Evolutionary conservation across 495 filamentous ascomycete species (phyloP).

Genomic region (Xylaria scruposa): DNA sequence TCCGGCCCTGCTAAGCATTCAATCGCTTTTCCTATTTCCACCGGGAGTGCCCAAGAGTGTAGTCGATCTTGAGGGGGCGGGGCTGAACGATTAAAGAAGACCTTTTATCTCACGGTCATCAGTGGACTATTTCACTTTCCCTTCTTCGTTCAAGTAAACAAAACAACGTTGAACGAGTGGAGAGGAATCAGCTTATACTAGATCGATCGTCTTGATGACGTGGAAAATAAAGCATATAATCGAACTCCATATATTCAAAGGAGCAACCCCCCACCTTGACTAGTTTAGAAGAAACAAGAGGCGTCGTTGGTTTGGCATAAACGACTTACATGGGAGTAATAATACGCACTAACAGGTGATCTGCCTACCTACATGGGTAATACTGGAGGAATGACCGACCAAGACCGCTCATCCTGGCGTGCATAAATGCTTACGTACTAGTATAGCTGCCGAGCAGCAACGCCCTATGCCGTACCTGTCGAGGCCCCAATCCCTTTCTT

Average conservation of each 20-base stretch:
- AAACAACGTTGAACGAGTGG: neutral
- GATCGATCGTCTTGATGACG: neutral
- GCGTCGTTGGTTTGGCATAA: slow-evolving; percentile 15
- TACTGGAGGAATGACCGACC: slow-evolving; percentile 18
- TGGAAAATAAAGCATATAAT: slow-evolving; percentile 16
- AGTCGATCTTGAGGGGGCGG: neutral
- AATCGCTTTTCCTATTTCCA: neutral
- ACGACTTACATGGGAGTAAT: neutral
- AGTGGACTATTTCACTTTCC: neutral
- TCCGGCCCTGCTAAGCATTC: slow-evolving; percentile 1
- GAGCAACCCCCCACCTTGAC: slow-evolving; percentile 7
- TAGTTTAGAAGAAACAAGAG: slow-evolving; percentile 9
- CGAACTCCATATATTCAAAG: slow-evolving; percentile 21
- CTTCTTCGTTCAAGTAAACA: neutral
- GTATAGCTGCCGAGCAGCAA: neutral
- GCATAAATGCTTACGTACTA: slow-evolving; percentile 23
- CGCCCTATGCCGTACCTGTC: neutral
- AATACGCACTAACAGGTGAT: neutral
- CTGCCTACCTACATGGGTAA: slow-evolving; percentile 15
- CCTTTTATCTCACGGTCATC: neutral
- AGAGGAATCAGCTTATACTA: slow-evolving; percentile 3
- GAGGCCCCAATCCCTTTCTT: neutral
- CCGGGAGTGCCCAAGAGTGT: neutral
- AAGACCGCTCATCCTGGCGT: slow-evolving; percentile 12
- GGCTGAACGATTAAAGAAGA: neutral